Base-by-base conservation (phyloP, 2,329 filamentous ascomycete species). In the Plectosphaerella plurivora region DNA sequence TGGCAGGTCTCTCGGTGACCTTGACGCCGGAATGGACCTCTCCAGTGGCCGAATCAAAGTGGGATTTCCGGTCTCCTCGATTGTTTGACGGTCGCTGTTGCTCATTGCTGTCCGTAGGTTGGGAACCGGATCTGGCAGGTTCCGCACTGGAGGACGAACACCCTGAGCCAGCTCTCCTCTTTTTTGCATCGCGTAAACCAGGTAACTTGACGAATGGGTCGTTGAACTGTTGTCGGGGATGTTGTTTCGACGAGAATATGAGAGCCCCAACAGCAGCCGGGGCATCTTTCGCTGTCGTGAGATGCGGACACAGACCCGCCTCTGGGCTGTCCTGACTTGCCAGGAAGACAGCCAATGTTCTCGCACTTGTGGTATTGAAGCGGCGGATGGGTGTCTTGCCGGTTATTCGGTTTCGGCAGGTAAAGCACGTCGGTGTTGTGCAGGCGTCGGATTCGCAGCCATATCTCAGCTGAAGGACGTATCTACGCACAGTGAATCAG, bases 301-400 rank as follows among this genome's bases (percentile, higher is more conserved):
- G 65, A 20, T 72, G 65, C 1, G 77, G 77, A 48, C 91, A 96
- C 1, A 96, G 73, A 3, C 81, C 83, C 53, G 73, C 76, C 56
- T 89, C 84, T 0, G 91, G 84, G 58, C 94, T 83, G 60, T 92
- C 88, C 63, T 91, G 85, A 61, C 87, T 89, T 10, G 91, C 89
- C 49, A 96, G 77, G 62, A 89, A 89, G 52, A 89, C 82, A 12
- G 91, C 91, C 33, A 96, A 71, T 2, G 88, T 89, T 61, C 90
- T 82, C 9, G 91, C 91, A 62, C 90, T 96, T 45, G 91, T 83
- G 20, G 87, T 80, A 53, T 87, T 96, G 61, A 92, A 94, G 62
- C 87, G 81, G 55, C 90, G 85, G 60, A 91, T 81, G 3, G 90
- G 90, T 1, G 80, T 80, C 57, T 83, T 82, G 35, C 79, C 82